A percentile compares a stretch with the other conserved stretches of the same genome.
Conservation (phyloP, 257 asterid genomes). For the Paraleonurus japonicus region DNA sequence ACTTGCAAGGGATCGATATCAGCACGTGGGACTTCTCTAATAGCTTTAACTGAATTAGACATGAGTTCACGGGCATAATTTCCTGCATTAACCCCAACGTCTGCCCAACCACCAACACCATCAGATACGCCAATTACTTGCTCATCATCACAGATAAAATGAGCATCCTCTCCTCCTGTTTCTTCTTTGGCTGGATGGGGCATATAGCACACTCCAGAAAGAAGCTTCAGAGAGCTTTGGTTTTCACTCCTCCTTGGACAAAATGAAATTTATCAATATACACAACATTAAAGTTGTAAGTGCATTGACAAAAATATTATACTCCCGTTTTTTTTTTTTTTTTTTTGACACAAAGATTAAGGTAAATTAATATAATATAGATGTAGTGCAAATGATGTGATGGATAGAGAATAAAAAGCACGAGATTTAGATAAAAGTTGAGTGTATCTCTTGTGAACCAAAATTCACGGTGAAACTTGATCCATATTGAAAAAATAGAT, state of each 20-base stretch:
- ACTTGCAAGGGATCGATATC: slow-evolving; percentile 61
- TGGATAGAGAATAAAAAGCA: no score
- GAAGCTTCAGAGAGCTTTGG: slow-evolving; percentile 44
- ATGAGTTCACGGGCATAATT: slow-evolving; percentile 78
- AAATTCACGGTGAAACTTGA: no score
- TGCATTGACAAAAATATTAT: background rate
- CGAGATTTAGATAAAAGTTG: no score
- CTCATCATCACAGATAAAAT: slow-evolving; percentile 71
- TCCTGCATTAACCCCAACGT: slow-evolving; percentile 83
- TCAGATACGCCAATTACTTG: slow-evolving; percentile 86
- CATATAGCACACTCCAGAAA: slow-evolving; percentile 71
- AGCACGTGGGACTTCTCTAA: slow-evolving; percentile 40
- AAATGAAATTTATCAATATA: slow-evolving; percentile 16
- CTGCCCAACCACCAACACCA: slow-evolving; percentile 99
- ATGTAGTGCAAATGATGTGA: no score
- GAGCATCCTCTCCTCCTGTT: slow-evolving; percentile 97
- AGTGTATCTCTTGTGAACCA: no score
- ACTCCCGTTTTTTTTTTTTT: no score
- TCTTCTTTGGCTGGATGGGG: slow-evolving; percentile 85
- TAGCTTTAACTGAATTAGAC: slow-evolving; percentile 63
- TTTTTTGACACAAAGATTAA: no score
- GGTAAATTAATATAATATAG: no score
- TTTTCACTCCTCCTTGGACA: slow-evolving; percentile 29
- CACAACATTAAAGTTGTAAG: background rate
- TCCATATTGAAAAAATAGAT: no score